phyloP scores from a whole-genome alignment of 495 filamentous ascomycete genomes.

The Letharia columbiana region DNA sequence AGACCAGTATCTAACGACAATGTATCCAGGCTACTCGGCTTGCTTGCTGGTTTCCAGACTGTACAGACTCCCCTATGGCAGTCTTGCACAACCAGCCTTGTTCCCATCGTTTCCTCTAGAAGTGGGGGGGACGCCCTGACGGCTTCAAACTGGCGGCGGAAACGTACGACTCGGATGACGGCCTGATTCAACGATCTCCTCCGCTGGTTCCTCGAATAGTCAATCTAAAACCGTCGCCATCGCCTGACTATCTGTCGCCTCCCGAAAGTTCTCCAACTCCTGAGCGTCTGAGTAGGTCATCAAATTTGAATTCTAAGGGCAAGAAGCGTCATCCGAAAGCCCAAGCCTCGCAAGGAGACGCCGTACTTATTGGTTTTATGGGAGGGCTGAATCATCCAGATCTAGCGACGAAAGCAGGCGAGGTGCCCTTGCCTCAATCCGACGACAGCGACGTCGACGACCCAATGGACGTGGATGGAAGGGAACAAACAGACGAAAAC shows the following conservation, averaged over 20 bases:
- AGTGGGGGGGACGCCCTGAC: constrained; percentile 22
- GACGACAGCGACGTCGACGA: constrained; percentile 19
- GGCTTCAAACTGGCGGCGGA: constrained; percentile 27
- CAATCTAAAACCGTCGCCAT: constrained; percentile 27
- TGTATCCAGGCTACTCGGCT: not conserved
- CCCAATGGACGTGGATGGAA: constrained; percentile 14
- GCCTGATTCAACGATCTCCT: constrained; percentile 28
- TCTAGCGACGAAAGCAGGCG: constrained; percentile 31
- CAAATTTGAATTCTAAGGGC: constrained; percentile 16
- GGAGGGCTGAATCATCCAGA: constrained; percentile 39
- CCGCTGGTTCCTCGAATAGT: constrained; percentile 24
- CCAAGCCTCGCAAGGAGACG: constrained; percentile 35
- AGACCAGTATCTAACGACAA: not conserved
- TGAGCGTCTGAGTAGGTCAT: constrained; percentile 20
- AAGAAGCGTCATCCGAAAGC: constrained; percentile 35
- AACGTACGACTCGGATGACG: constrained; percentile 42
- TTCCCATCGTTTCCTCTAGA: constrained; percentile 9
- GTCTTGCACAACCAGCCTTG: constrained; percentile 1
- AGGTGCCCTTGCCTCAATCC: constrained; percentile 23
- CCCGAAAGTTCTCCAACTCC: constrained; percentile 21
- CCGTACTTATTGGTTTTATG: constrained; percentile 41
- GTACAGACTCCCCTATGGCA: constrained; percentile 7
- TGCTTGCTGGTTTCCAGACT: not conserved
- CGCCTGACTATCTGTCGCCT: constrained; percentile 25
- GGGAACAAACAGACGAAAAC: not conserved